Conservation (phyloP, 2,329 filamentous ascomycete species). For the Exutisphaerella laricina region DNA sequence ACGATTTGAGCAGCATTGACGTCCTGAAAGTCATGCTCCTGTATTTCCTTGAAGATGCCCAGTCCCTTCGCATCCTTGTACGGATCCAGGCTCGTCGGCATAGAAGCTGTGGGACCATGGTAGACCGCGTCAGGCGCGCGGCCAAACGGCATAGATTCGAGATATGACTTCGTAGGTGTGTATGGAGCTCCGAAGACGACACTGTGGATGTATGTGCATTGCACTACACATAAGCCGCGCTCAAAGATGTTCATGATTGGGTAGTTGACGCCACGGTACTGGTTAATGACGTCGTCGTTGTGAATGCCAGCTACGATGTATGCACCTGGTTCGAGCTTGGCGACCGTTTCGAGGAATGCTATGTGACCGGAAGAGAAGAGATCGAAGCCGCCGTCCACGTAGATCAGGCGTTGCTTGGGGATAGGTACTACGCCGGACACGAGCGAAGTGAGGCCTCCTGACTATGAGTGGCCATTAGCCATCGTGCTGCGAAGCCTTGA, state of each 20-base stretch:
- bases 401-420: slow-evolving; percentile 78
- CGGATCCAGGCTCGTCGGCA: slow-evolving; percentile 53
- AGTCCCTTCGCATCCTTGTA: slow-evolving; percentile 75
- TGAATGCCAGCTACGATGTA: slow-evolving; percentile 93
- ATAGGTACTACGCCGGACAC: slow-evolving; percentile 66
- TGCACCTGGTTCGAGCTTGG: slow-evolving; percentile 66
- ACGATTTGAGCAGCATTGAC: slow-evolving; percentile 94
- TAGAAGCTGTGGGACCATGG: slow-evolving; percentile 92
- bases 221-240: slow-evolving; percentile 87
- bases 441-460: slow-evolving; percentile 48
- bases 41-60: slow-evolving; percentile 77
- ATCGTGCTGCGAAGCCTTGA: too few species aligned
- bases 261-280: slow-evolving; percentile 96
- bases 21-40: slow-evolving; percentile 69
- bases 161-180: slow-evolving; percentile 71
- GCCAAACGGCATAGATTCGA: slow-evolving; percentile 63
- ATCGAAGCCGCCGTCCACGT: slow-evolving; percentile 95
- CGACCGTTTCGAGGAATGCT: slow-evolving; percentile 79
- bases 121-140: slow-evolving; percentile 68
- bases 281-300: slow-evolving; percentile 90
- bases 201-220: slow-evolving; percentile 88
- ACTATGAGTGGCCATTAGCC: too few species aligned
- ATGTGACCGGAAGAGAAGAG: slow-evolving; percentile 96
- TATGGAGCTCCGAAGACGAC: slow-evolving; percentile 89
- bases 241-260: slow-evolving; percentile 99